These are phyloP conservation scores for Starmera stellimalicola DNA, from an alignment of 1,139 yeast genomes.

Conservation along the genomic window DNA sequence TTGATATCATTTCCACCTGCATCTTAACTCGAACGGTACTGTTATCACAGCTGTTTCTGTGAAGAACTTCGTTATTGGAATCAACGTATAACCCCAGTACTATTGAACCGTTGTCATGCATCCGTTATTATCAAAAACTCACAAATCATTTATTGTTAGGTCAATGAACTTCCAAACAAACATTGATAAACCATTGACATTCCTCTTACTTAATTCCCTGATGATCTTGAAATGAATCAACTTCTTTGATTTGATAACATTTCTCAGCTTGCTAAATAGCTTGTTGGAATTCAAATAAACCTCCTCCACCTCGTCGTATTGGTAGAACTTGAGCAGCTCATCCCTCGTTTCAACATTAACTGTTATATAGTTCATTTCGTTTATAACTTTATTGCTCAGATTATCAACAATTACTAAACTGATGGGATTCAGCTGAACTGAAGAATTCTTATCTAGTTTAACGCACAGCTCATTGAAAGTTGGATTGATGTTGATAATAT, in stretches of 20 bases:
- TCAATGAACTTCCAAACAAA: conserved; percentile 11
- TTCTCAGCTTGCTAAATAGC: conserved; percentile 3
- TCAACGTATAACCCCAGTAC: too few species aligned
- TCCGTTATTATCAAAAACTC: too few species aligned
- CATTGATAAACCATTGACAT: conserved; percentile 3
- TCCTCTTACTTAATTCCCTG: conserved; percentile 8
- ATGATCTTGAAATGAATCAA: conserved; percentile 3
- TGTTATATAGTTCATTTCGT: conserved; percentile 5
- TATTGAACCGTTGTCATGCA: too few species aligned
- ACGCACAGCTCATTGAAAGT: conserved; percentile 9
- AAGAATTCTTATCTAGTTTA: conserved; percentile 1
- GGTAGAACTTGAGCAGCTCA: conserved; percentile 9
- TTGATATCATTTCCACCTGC: too few species aligned
- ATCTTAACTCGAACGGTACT: too few species aligned
- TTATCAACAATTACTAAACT: conserved; percentile 4
- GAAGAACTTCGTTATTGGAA: too few species aligned
- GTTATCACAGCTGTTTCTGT: too few species aligned
- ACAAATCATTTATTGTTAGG: conserved; percentile 4
- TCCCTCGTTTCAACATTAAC: conserved; percentile 4
- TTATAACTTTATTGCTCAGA: background rate
- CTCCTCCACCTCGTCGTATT: conserved; percentile 12
- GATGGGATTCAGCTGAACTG: conserved; percentile 9
- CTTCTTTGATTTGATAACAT: conserved; percentile 3
- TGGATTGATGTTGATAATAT: conserved; percentile 11
- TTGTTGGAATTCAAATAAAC: conserved; percentile 8